Conservation (phyloP, 352 stramenopile species). For the Phytophthora nicotianae region DNA sequence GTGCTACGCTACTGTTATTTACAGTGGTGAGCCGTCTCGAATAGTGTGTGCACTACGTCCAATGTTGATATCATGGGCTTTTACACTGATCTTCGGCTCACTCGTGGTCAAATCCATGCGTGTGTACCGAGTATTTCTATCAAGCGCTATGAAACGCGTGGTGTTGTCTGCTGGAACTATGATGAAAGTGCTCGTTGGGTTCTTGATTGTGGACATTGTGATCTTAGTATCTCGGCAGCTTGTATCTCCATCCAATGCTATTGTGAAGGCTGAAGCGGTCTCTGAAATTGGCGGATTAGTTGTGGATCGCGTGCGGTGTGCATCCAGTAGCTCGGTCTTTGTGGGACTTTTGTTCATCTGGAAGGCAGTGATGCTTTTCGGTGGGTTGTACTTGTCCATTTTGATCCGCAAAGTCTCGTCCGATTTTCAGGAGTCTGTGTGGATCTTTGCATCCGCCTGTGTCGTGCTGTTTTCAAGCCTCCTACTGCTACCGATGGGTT, state of each 20-base stretch:
- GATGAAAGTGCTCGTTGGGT: slow-evolving; percentile 45
- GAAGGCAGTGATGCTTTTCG: slow-evolving; percentile 47
- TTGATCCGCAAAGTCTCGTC: slow-evolving; percentile 54
- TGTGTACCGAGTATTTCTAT: slow-evolving; percentile 58
- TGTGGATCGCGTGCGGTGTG: slow-evolving; percentile 37
- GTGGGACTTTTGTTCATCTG: slow-evolving; percentile 43
- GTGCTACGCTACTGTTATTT: slow-evolving; percentile 41
- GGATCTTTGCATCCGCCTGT: slow-evolving; percentile 54
- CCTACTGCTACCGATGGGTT: slow-evolving; percentile 48
- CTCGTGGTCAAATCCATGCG: slow-evolving; percentile 59
- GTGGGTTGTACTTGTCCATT: slow-evolving; percentile 53
- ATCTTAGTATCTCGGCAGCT: slow-evolving; percentile 42
- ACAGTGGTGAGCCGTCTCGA: slow-evolving; percentile 47
- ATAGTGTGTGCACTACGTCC: slow-evolving; percentile 43
- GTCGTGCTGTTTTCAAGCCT: slow-evolving; percentile 49
- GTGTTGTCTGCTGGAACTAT: slow-evolving; percentile 43
- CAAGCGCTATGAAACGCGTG: slow-evolving; percentile 45
- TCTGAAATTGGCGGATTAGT: slow-evolving; percentile 28
- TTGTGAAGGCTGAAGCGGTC: slow-evolving; percentile 11
- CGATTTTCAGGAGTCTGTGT: slow-evolving; percentile 60
- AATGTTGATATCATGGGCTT: slow-evolving; percentile 38
- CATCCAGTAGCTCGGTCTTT: slow-evolving; percentile 45
- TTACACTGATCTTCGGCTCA: slow-evolving; percentile 60
- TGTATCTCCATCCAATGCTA: slow-evolving; percentile 26
- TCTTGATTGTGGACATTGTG: slow-evolving; percentile 41